Conservation (phyloP, 495 filamentous ascomycete species). For the Hapsidospora chrysogenum region DNA sequence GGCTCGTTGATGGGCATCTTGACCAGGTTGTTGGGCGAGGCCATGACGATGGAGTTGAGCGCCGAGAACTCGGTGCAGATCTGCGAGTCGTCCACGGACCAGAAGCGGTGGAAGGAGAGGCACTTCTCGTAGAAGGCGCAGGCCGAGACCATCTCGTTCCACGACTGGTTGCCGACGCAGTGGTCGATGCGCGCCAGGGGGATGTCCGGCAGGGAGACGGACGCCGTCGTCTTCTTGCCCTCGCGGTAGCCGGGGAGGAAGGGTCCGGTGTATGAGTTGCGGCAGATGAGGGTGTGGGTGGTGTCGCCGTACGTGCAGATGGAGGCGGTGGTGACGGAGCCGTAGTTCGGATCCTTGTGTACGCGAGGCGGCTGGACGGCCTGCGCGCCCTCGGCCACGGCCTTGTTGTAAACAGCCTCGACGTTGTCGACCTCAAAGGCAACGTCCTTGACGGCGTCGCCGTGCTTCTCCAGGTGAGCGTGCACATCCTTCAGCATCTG, state of each 20-base stretch:
- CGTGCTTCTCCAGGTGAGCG: conserved; percentile 60
- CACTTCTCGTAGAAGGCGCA: conserved; percentile 81
- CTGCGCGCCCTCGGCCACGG: conserved; percentile 51
- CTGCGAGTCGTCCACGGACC: conserved; percentile 76
- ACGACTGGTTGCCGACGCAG: conserved; percentile 88
- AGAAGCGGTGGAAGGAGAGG: conserved; percentile 89
- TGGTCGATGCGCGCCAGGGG: conserved; percentile 63
- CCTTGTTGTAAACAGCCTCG: conserved; percentile 50
- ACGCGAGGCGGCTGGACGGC: conserved; percentile 39
- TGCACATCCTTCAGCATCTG: conserved; percentile 50
- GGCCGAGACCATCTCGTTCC: conserved; percentile 68
- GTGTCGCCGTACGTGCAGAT: conserved; percentile 85
- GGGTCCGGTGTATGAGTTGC: conserved; percentile 42
- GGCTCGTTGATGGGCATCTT: conserved; percentile 99
- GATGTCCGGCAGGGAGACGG: conserved; percentile 36
- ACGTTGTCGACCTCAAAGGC: conserved; percentile 83
- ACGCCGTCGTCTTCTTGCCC: conserved; percentile 8
- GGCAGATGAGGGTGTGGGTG: conserved; percentile 71
- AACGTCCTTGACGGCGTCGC: conserved; percentile 83
- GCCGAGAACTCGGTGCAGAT: conserved; percentile 83
- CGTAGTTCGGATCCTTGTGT: conserved; percentile 32
- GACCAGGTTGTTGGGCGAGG: conserved; percentile 54
- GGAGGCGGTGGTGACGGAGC: conserved; percentile 47
- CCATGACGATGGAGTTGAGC: conserved; percentile 74
- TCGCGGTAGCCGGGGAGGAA: conserved; percentile 75